phyloP scores from a whole-genome alignment of 2,329 filamentous ascomycete species.

The Botryotinia calthae region DNA sequence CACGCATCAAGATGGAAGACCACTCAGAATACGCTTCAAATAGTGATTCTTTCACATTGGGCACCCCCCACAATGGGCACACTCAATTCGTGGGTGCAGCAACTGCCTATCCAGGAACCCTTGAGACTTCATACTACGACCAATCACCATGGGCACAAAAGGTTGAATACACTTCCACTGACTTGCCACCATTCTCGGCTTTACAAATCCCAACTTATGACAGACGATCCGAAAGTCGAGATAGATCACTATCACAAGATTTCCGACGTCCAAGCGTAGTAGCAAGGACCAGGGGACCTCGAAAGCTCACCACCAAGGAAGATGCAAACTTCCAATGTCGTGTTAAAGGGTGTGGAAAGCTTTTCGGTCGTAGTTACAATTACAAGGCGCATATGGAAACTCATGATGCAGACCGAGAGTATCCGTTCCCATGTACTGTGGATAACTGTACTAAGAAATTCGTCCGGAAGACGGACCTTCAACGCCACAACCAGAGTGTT shows the following conservation, averaged over 20 bases:
- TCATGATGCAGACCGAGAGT: constrained; percentile 71
- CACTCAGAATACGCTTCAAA: constrained; percentile 32
- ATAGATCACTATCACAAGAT: constrained; percentile 26
- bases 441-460: constrained; percentile 71
- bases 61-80: constrained; percentile 32
- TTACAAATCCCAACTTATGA: constrained; percentile 34
- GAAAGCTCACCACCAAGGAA: constrained; percentile 61
- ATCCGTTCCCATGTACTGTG: constrained; percentile 66
- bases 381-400: constrained; percentile 83
- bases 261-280: constrained; percentile 28
- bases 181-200: constrained; percentile 34
- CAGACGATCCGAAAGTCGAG: constrained; percentile 33
- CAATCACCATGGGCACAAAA: constrained; percentile 32
- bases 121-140: constrained; percentile 36
- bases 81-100: constrained; percentile 29
- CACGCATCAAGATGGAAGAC: constrained; percentile 39
- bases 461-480: constrained; percentile 77
- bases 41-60: constrained; percentile 32
- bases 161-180: constrained; percentile 32
- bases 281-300: constrained; percentile 39
- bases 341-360: constrained; percentile 67
- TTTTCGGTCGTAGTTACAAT: constrained; percentile 83
- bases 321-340: constrained; percentile 71
- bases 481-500: constrained; percentile 61
- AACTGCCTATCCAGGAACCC: constrained; percentile 33